phyloP scores from a whole-genome alignment of 805 yeast species.

The Metschnikowia corniflorae region DNA sequence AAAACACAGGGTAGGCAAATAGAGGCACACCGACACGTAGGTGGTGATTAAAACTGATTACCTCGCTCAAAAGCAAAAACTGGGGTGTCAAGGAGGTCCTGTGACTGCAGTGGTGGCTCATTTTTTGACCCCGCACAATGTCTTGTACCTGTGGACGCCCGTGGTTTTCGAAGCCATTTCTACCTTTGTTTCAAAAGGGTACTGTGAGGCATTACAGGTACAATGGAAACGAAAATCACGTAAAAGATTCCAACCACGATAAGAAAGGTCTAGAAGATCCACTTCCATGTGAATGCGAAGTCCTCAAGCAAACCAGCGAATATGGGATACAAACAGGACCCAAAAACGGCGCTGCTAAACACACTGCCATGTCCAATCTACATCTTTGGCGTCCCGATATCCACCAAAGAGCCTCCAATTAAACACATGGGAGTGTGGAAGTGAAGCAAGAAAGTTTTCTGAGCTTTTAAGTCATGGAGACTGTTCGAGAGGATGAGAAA shows the following conservation, averaged over 20 bases:
- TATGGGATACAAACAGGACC: slow-evolving; percentile 70
- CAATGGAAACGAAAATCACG: slow-evolving; percentile 46
- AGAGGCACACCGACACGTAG: slow-evolving; percentile 57
- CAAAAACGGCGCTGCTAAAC: slow-evolving; percentile 74
- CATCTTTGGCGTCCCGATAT: slow-evolving; percentile 45
- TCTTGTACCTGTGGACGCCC: slow-evolving; percentile 48
- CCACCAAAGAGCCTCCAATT: slow-evolving; percentile 52
- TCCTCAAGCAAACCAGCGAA: slow-evolving; percentile 63
- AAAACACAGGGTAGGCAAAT: slow-evolving; percentile 60
- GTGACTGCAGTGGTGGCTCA: slow-evolving; percentile 39
- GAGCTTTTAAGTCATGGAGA: too few relatives aligned
- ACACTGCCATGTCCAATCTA: slow-evolving; percentile 56
- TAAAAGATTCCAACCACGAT: slow-evolving; percentile 52
- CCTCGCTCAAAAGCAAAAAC: slow-evolving; percentile 44
- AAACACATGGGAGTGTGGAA: slow-evolving; percentile 54
- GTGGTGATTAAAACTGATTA: slow-evolving; percentile 53
- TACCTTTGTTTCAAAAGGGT: slow-evolving; percentile 55
- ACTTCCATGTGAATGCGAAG: slow-evolving; percentile 62
- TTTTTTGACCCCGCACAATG: slow-evolving; percentile 45
- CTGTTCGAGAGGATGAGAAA: too few relatives aligned
- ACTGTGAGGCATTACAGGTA: slow-evolving; percentile 68
- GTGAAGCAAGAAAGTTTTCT: too few relatives aligned
- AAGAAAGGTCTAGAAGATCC: slow-evolving; percentile 62
- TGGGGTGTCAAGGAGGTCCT: slow-evolving; percentile 52
- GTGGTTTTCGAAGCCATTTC: slow-evolving; percentile 47